phyloP scores from a whole-genome alignment of 768 basidiomycete genomes.

The Termitomyces sp. region DNA sequence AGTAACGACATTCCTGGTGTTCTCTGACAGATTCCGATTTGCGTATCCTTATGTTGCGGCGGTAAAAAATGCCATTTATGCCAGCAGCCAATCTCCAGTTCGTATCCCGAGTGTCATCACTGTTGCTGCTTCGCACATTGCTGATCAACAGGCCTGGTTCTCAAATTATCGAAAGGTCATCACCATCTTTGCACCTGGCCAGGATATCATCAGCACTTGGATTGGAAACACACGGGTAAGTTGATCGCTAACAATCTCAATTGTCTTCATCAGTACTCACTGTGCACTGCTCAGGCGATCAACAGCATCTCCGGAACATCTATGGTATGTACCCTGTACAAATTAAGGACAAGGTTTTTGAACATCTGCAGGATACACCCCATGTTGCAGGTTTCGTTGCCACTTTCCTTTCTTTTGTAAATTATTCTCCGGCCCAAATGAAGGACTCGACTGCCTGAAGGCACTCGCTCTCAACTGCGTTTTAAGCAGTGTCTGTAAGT shows the following conservation, averaged over 20 bases:
- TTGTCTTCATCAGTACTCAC: not conserved
- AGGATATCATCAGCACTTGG: not conserved
- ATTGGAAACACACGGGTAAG: not conserved
- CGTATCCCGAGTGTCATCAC: not conserved
- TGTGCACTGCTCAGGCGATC: not conserved
- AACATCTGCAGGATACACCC: not conserved
- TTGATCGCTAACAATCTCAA: no score
- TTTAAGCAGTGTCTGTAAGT: no score
- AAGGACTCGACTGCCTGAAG: not conserved
- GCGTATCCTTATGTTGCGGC: not conserved
- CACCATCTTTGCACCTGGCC: not conserved
- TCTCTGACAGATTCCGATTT: not conserved
- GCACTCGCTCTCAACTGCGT: not conserved
- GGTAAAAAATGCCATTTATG: not conserved
- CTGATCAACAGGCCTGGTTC: not conserved
- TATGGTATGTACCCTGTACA: not conserved
- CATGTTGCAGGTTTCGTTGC: not conserved
- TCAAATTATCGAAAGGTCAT: not conserved
- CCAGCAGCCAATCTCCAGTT: not conserved
- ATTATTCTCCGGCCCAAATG: not conserved
- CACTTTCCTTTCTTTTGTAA: not conserved
- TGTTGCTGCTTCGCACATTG: not conserved
- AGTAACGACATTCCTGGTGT: not conserved
- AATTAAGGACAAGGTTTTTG: not conserved
- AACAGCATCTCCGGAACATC: not conserved